A percentile compares a stretch with the other conserved stretches of the same genome.
Conservation (phyloP, 148 eudicot genomes). For the Cornus suecica region DNA sequence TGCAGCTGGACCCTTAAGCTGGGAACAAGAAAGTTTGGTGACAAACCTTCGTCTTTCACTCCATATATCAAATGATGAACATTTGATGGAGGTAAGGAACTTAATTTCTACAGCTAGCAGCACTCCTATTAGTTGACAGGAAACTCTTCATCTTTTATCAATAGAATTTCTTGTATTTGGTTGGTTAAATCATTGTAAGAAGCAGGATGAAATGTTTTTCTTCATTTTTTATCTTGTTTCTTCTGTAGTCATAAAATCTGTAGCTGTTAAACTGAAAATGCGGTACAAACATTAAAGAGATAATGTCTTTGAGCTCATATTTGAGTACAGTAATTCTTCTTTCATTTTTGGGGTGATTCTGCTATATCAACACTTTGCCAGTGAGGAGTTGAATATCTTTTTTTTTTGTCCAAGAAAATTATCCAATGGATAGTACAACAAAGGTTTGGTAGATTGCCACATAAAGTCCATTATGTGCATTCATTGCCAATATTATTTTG, state of each 20-base stretch:
- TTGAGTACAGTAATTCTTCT: conserved; percentile 7
- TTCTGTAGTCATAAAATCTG: conserved; percentile 20
- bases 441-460: not conserved
- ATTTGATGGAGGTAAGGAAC: conserved; percentile 71
- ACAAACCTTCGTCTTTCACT: conserved; percentile 81
- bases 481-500: not conserved
- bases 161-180: conserved; percentile 6
- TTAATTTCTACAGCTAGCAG: conserved; percentile 53
- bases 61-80: conserved; percentile 86
- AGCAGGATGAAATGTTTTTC: conserved; percentile 24
- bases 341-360: conserved; percentile 1
- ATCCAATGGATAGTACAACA: conserved; percentile 1
- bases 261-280: conserved; percentile 23
- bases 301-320: conserved; percentile 26
- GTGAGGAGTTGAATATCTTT: not conserved
- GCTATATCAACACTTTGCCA: conserved; percentile 7
- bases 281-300: conserved; percentile 29
- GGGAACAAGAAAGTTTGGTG: conserved; percentile 83
- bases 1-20: conserved; percentile 85
- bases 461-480: not conserved
- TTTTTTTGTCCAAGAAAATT: not conserved
- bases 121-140: conserved; percentile 47
- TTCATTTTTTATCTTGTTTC: conserved; percentile 17
- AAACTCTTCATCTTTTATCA: conserved; percentile 1
- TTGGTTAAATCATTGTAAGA: conserved; percentile 35